Conservation (phyloP, 345 rosid genomes). For the Excoecaria agallocha region DNA sequence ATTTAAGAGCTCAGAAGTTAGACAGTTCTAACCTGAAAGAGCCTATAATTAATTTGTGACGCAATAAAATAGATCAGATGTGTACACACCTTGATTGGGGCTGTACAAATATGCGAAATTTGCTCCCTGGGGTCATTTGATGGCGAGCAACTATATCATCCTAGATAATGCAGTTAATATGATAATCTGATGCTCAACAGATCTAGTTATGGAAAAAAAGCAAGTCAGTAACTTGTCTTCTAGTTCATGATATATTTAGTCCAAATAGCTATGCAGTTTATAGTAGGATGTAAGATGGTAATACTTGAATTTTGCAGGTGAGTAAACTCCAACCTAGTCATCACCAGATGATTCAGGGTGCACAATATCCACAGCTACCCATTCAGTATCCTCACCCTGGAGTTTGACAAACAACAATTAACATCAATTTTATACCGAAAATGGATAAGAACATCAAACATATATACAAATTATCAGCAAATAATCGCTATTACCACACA, state of each 20-base stretch:
- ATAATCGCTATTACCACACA: background rate
- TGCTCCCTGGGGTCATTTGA: slow-evolving; percentile 42
- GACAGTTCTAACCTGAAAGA: background rate
- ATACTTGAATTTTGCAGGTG: slow-evolving; percentile 83
- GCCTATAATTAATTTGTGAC: background rate
- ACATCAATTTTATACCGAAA: background rate
- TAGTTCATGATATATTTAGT: too few species aligned
- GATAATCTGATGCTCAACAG: background rate
- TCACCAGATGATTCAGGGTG: slow-evolving; percentile 43
- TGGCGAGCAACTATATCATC: slow-evolving; percentile 39
- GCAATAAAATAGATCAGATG: background rate
- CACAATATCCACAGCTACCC: slow-evolving; percentile 54
- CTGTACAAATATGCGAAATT: slow-evolving; percentile 66
- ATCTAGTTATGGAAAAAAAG: background rate
- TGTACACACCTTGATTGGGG: slow-evolving; percentile 74
- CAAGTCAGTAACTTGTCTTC: background rate
- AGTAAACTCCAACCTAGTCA: slow-evolving; percentile 90
- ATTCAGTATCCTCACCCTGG: too few species aligned
- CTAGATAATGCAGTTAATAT: background rate
- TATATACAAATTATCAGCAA: background rate
- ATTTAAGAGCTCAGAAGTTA: slow-evolving; percentile 5
- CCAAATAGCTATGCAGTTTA: too few species aligned
- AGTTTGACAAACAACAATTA: background rate
- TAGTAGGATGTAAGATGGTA: too few species aligned
- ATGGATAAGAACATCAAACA: background rate